These are phyloP conservation scores for Chromera velia DNA, from an alignment of 73 alveolate species.

Conservation along the genomic window DNA sequence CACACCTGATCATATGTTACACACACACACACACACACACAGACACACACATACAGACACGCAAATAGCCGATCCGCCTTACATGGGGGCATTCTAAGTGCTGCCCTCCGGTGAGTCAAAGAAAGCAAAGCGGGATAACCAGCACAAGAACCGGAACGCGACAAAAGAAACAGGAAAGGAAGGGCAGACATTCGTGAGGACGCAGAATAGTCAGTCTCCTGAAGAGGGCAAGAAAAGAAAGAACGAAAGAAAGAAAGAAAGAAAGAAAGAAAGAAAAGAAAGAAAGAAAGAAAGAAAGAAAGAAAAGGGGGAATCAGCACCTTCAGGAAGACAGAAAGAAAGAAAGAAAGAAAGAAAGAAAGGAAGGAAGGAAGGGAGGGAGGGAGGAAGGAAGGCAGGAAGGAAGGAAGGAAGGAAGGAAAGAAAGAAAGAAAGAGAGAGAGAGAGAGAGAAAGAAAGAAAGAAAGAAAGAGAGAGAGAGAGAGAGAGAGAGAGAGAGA, in stretches of 20 bases:
- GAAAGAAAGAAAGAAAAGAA: background rate
- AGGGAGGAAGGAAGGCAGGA: background rate
- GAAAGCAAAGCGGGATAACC: no score
- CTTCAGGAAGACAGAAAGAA: background rate
- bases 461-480: background rate
- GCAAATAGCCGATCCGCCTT: no score
- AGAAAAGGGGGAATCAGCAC: background rate
- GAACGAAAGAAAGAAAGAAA: background rate
- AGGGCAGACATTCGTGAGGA: background rate
- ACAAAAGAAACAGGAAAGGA: background rate
- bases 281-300: background rate
- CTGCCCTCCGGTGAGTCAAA: no score
- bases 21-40: no score
- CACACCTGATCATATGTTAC: no score
- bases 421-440: background rate
- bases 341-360: background rate
- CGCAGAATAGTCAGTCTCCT: no score
- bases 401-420: slow-evolving; percentile 3
- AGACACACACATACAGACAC: no score
- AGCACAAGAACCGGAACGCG: no score
- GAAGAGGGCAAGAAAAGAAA: no score
- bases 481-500: background rate
- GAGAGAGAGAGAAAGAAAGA: background rate
- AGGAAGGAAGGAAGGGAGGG: background rate
- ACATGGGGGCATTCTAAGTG: no score